Evolutionary conservation across 805 yeast genomes (phyloP).

Genomic region (Cyberlindnera nakhonratchasimensis): DNA sequence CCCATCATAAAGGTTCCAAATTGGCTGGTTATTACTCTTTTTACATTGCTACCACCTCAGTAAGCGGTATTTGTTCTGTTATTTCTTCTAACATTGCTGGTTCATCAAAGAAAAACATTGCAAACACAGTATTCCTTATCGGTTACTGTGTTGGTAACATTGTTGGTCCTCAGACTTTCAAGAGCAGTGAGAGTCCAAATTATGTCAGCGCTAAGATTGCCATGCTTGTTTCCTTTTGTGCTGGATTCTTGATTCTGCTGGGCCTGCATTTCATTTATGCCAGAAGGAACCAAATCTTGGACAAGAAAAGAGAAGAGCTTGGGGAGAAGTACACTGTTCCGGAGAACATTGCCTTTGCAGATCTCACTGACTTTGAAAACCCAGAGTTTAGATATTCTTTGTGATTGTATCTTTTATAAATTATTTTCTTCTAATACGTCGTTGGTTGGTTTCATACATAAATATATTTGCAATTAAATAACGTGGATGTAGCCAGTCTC

Average conservation of each 20-base stretch:
- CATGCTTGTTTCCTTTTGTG: conserved; percentile 22
- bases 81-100: conserved; percentile 59
- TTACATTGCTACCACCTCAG: conserved; percentile 34
- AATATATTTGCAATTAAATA: not conserved
- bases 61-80: conserved; percentile 32
- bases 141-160: conserved; percentile 67
- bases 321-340: conserved; percentile 24
- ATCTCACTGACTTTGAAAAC: conserved; percentile 38
- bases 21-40: conserved; percentile 30
- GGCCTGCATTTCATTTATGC: conserved; percentile 29
- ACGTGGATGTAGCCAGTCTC: conserved; percentile 13
- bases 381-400: conserved; percentile 30
- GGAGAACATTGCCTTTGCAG: conserved; percentile 40
- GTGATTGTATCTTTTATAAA: not conserved
- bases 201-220: conserved; percentile 49
- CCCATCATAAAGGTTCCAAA: conserved; percentile 17
- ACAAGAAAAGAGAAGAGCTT: conserved; percentile 26
- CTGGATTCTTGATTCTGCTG: conserved; percentile 34
- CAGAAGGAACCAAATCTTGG: conserved; percentile 43
- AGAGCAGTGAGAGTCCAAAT: conserved; percentile 50
- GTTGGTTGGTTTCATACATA: not conserved
- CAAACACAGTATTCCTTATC: conserved; percentile 54
- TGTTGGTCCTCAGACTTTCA: conserved; percentile 72
- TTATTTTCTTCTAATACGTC: not conserved
- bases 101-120: conserved; percentile 61